phyloP scores from a whole-genome alignment of 2,329 filamentous ascomycete species.

The Sclerotinia spermophila region DNA sequence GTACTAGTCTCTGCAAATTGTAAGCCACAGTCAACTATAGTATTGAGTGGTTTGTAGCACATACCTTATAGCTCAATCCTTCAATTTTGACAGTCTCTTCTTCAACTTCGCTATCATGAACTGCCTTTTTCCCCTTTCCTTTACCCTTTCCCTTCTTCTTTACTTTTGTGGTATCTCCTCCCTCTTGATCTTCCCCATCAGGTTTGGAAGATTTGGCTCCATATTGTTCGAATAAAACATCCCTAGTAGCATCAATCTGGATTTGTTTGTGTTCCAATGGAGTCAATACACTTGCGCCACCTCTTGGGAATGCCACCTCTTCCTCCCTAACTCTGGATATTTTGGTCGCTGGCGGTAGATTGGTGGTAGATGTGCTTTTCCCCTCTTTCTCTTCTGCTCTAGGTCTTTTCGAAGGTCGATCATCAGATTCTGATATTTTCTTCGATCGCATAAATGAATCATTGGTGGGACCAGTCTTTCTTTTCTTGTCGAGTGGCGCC shows the following conservation, averaged over 20 bases:
- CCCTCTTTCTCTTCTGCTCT: constrained; percentile 31
- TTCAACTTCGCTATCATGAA: constrained; percentile 46
- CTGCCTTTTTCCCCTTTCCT: constrained; percentile 50
- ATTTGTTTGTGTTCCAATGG: constrained; percentile 97
- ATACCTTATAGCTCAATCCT: constrained; percentile 83
- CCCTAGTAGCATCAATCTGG: constrained; percentile 84
- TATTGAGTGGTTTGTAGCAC: constrained; percentile 25
- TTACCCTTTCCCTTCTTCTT: constrained; percentile 50
- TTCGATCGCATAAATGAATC: constrained; percentile 36
- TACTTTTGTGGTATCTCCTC: constrained; percentile 29
- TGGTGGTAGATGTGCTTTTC: constrained; percentile 25
- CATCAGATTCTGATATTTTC: constrained; percentile 29
- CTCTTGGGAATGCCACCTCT: constrained; percentile 86
- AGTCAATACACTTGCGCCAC: constrained; percentile 84
- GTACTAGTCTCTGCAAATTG: constrained; percentile 64
- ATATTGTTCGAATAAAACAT: constrained; percentile 85
- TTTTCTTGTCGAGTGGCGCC: constrained; percentile 37
- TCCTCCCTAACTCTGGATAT: constrained; percentile 62
- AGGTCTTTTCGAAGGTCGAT: constrained; percentile 34
- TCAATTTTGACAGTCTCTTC: constrained; percentile 68
- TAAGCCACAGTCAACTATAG: constrained; percentile 34
- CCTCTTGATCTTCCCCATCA: constrained; percentile 35
- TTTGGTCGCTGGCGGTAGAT: constrained; percentile 29
- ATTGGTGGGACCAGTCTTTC: constrained; percentile 36
- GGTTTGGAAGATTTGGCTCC: constrained; percentile 48